A percentile compares a stretch with the other conserved stretches of the same genome.
Conservation (phyloP, 139 green algal genomes). For the Coccomyxa sp. region DNA sequence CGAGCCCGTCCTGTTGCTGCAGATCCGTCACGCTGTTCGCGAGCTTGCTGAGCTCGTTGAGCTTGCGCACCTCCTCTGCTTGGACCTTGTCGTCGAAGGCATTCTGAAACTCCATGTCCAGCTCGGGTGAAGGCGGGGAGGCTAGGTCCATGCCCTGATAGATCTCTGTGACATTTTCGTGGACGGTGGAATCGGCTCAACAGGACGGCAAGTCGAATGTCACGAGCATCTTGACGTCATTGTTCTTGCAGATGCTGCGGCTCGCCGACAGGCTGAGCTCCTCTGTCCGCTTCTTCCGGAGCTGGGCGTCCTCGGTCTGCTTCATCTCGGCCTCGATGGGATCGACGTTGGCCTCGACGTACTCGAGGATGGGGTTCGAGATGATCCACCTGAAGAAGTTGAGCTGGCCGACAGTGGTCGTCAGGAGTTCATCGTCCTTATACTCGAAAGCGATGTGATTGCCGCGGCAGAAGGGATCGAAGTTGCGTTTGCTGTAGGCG, state of each 20-base stretch:
- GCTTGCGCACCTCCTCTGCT: background rate
- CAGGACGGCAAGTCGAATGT: background rate
- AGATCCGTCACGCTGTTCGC: background rate
- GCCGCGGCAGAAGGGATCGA: background rate
- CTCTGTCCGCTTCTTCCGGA: background rate
- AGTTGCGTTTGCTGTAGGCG: background rate
- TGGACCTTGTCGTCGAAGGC: background rate
- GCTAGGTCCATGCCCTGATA: background rate
- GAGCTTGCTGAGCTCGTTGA: background rate
- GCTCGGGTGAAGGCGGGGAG: background rate
- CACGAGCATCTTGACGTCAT: background rate
- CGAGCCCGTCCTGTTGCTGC: background rate
- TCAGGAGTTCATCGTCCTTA: background rate
- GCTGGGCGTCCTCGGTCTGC: background rate
- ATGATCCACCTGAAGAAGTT: constrained; percentile 1
- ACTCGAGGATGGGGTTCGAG: background rate
- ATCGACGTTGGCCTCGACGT: background rate
- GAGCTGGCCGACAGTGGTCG: background rate
- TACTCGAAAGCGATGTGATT: background rate
- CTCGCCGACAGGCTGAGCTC: background rate
- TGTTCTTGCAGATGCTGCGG: background rate
- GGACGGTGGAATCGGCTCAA: background rate
- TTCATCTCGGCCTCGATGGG: background rate
- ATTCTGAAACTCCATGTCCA: background rate
- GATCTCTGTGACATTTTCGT: constrained; percentile 1